A percentile compares a stretch with the other conserved stretches of the same genome.
These are phyloP conservation scores for Penicillium alfredii DNA, from an alignment of 495 filamentous ascomycete genomes.

Conservation along the genomic window DNA sequence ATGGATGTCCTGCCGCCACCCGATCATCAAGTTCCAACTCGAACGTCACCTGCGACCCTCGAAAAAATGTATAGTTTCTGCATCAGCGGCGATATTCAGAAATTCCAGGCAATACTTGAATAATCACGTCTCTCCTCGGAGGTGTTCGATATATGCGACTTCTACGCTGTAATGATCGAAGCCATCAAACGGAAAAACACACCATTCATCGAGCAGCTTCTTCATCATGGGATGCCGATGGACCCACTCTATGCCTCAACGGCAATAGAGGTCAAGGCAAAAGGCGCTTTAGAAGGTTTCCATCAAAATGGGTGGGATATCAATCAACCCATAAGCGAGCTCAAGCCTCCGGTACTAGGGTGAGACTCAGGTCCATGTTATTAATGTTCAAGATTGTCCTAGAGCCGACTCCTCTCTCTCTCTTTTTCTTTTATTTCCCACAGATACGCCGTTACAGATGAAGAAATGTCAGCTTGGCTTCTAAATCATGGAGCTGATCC, in stretches of 20 bases:
- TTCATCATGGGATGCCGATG: conserved; percentile 12
- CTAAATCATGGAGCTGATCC: conserved; percentile 19
- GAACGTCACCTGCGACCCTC: no score
- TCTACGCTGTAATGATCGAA: not conserved
- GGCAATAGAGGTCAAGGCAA: conserved; percentile 8
- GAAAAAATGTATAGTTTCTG: no score
- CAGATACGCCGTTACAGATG: conserved; percentile 13
- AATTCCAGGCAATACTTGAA: no score
- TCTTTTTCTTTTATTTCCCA: no score
- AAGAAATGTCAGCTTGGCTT: conserved; percentile 20
- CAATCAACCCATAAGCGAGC: conserved; percentile 14
- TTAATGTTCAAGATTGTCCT: not conserved
- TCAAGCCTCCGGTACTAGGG: conserved; percentile 13
- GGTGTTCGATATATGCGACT: no score
- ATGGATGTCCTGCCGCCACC: no score
- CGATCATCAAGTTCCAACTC: no score
- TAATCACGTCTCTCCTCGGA: no score
- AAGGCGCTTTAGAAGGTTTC: conserved; percentile 7
- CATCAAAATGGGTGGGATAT: conserved; percentile 13
- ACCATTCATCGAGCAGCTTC: conserved; percentile 4
- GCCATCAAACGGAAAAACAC: not conserved
- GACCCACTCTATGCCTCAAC: conserved; percentile 8
- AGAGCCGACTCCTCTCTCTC: no score
- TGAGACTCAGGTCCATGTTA: conserved; percentile 2
- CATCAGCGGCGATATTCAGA: no score